Conservation (phyloP, 148 eudicot genomes). For the Chenopodium suecicum region DNA sequence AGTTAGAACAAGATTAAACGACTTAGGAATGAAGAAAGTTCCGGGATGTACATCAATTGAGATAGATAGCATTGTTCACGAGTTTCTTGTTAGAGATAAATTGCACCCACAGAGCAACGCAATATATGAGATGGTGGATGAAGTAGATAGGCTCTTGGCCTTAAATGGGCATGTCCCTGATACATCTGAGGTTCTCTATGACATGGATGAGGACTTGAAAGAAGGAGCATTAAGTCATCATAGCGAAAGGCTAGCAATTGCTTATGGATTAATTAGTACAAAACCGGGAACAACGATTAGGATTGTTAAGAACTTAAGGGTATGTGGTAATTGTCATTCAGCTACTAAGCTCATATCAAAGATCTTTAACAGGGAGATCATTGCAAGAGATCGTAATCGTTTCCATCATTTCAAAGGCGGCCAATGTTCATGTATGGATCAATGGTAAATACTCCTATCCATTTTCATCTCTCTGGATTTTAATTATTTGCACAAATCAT, state of each 20-base stretch:
- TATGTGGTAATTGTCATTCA: constrained; percentile 53
- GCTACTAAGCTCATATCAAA: constrained; percentile 48
- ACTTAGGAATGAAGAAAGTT: constrained; percentile 44
- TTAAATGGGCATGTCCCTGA: constrained; percentile 42
- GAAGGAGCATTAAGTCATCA: constrained; percentile 47
- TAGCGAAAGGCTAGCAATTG: constrained; percentile 52
- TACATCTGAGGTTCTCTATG: constrained; percentile 47
- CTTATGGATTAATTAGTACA: constrained; percentile 53
- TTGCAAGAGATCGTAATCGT: constrained; percentile 50
- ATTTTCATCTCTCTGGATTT: neutral
- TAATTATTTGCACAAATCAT: neutral
- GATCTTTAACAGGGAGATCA: constrained; percentile 44
- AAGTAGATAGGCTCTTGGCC: constrained; percentile 35
- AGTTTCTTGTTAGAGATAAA: constrained; percentile 55
- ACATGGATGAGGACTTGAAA: constrained; percentile 47
- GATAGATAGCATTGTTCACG: constrained; percentile 47
- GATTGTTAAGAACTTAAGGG: constrained; percentile 49
- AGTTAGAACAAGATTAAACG: constrained; percentile 42
- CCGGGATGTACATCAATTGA: constrained; percentile 71
- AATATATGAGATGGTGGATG: constrained; percentile 52
- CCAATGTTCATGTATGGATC: constrained; percentile 48
- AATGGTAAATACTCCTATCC: constrained; percentile 33
- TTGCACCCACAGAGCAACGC: constrained; percentile 42
- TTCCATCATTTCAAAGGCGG: constrained; percentile 61
- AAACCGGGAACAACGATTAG: constrained; percentile 50